phyloP scores from a whole-genome alignment of 805 yeast species.

The Millerozyma miso region DNA sequence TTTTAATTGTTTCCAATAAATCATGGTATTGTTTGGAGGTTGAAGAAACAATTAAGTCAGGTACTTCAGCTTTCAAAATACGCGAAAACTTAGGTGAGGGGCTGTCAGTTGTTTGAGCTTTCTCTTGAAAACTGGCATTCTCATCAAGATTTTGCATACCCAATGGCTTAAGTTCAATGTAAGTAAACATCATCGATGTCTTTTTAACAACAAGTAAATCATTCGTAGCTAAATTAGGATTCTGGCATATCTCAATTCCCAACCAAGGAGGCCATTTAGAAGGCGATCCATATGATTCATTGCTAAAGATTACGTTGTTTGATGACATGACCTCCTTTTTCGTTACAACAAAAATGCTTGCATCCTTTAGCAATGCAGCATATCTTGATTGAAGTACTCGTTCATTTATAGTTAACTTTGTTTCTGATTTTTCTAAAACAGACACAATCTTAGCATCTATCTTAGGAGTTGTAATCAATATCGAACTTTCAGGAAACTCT shows the following conservation, averaged over 20 bases:
- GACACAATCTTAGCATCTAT: slow-evolving; percentile 68
- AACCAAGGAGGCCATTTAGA: slow-evolving; percentile 88
- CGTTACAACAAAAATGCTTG: slow-evolving; percentile 67
- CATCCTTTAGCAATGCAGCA: slow-evolving; percentile 64
- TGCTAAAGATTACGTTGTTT: slow-evolving; percentile 39
- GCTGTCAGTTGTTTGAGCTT: slow-evolving; percentile 5
- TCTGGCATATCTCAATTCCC: slow-evolving; percentile 59
- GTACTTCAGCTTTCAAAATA: slow-evolving; percentile 59
- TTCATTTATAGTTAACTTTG: slow-evolving; percentile 31
- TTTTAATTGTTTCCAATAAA: slow-evolving; percentile 56
- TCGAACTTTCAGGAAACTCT: slow-evolving; percentile 46
- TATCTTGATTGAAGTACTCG: slow-evolving; percentile 55
- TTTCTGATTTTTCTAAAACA: slow-evolving; percentile 42
- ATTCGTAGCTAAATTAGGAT: slow-evolving; percentile 37
- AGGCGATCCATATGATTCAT: slow-evolving; percentile 57
- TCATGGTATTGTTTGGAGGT: slow-evolving; percentile 73
- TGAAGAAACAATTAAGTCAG: slow-evolving; percentile 60
- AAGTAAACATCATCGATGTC: slow-evolving; percentile 58
- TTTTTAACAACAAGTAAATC: slow-evolving; percentile 57
- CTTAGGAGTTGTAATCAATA: slow-evolving; percentile 68
- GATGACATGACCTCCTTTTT: slow-evolving; percentile 40
- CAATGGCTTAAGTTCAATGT: slow-evolving; percentile 40
- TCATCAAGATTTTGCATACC: slow-evolving; percentile 12
- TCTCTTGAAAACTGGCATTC: slow-evolving; percentile 13
- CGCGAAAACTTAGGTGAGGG: slow-evolving; percentile 14